Base-by-base conservation (phyloP, 108 stramenopile species). In the Aurantiochytrium sp. region DNA sequence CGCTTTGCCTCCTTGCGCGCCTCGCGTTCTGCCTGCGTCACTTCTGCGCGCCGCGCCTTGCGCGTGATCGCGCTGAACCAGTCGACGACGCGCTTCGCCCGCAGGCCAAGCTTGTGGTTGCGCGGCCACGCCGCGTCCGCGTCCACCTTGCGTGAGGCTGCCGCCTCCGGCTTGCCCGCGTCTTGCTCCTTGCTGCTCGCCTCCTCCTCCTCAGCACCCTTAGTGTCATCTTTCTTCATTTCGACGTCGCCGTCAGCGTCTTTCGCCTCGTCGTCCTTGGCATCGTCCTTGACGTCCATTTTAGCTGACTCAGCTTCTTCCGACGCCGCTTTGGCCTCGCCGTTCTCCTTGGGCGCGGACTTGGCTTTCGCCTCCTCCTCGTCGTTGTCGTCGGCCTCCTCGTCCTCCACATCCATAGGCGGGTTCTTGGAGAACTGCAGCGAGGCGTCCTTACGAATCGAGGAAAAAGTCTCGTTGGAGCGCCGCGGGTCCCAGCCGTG, bases 101-200 rank as follows among this genome's bases (percentile, higher is more conserved):
- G 39, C 45, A 48, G 39, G 36, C 73, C 73, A 81, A 81, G 73
- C 73, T 81, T 81, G 73, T 41, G 73, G 73, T 81, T 81, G 17
- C 45, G 39, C 30, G 73, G 73, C 73, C 73, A 81, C 1, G 24
- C 34, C 32, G 3, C 15, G 34, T 65, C 59, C 27, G 59, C 10
- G 59, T 65, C 59, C 8, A 65, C 59, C 8, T 15, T 8, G 0
- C 59, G 59, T 12, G 2, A 27, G 19, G 59, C 22, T 19, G 34
- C 19, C 15, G 8, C 10, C 59, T 8, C 15, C 27, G 27, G 15
- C 59, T 65, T 27, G 59, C 19, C 59, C 22, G 8, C 34, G 24
- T 27, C 59, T 1, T 15, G 6, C 59, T 15, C 1, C 59, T 65
- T 65, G 59, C 19, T 17, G 50, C 50, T 52, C 50, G 50, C 50